Base-by-base conservation (phyloP, 495 filamentous ascomycete genomes). In the Xylaria castorea region DNA sequence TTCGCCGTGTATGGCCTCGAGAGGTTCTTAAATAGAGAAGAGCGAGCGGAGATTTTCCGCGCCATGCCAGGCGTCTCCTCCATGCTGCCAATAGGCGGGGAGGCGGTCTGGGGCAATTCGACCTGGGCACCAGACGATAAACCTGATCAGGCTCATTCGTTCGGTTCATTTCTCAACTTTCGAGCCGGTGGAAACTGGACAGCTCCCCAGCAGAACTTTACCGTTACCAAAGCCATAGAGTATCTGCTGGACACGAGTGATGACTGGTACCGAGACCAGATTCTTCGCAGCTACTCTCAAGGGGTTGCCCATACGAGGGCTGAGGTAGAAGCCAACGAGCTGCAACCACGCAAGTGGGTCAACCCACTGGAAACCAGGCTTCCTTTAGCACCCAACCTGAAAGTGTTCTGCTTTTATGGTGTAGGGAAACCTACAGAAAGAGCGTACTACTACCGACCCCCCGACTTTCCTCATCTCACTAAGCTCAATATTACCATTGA, bases 361-460 rank as follows among this genome's bases (percentile, higher is more conserved):
- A 99, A 99, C 80, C 96, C 96, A 0, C 88, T 99, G 27, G 97
- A 98, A 77, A 92, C 94, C 1, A 90, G 97, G 9, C 86, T 99
- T 0, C 96, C 96, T 0, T 85, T 92, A 58, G 96, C 96, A 18
- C 96, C 96, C 0, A 92, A 90, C 77, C 87, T 99, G 80, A 98
- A 97, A 84, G 93, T 99, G 25, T 99, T 96, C 80, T 99, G 96
- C 82, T 98, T 99, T 84, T 98, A 99, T 80, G 96, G 93, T 46
- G 87, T 97, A 34, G 93, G 92, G 8, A 98, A 98, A 80, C 91
- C 92, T 16, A 97, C 95, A 0, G 95, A 98, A 80, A 87, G 95
- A 62, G 89, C 90, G 63, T 99, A 98, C 81, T 99, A 91, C 81
- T 98, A 98, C 83, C 91, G 92, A 51, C 86, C 92, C 25, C 90